A percentile compares a stretch with the other conserved stretches of the same genome.
Conservation (phyloP, 2,329 filamentous ascomycete genomes). For the Venturia effusa region DNA sequence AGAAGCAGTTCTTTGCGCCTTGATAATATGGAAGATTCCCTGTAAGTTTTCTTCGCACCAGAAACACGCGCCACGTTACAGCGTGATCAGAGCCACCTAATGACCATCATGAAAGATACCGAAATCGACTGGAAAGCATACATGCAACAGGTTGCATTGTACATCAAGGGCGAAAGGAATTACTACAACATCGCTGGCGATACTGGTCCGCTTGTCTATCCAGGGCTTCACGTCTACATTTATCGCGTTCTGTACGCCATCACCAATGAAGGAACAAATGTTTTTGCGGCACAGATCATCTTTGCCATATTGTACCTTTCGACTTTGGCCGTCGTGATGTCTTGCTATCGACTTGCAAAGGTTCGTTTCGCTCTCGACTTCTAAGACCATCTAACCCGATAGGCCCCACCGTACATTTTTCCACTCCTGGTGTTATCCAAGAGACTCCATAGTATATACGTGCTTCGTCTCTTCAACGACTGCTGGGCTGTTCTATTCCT, state of each 20-base stretch:
- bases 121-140: constrained; percentile 98
- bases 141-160: constrained; percentile 83
- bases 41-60: constrained; percentile 47
- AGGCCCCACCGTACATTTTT: constrained; percentile 80
- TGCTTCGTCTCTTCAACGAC: constrained; percentile 93
- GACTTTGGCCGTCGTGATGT: constrained; percentile 66
- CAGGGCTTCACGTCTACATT: constrained; percentile 84
- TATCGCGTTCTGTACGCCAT: constrained; percentile 71
- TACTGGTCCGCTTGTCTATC: constrained; percentile 91
- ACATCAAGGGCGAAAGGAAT: constrained; percentile 73
- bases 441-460: constrained; percentile 83
- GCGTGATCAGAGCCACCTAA: constrained; percentile 12
- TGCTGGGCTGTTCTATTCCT: constrained; percentile 77
- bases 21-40: constrained; percentile 71
- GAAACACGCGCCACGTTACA: neutral
- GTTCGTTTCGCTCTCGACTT: constrained; percentile 31
- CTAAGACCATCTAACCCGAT: neutral
- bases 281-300: constrained; percentile 69
- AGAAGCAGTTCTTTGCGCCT: constrained; percentile 60
- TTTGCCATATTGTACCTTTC: constrained; percentile 72
- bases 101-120: constrained; percentile 53
- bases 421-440: constrained; percentile 82
- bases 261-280: constrained; percentile 65
- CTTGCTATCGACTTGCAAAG: constrained; percentile 66
- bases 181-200: constrained; percentile 77